Conservation (phyloP, 2,329 filamentous ascomycete genomes). For the Endocalyx cinctus region DNA sequence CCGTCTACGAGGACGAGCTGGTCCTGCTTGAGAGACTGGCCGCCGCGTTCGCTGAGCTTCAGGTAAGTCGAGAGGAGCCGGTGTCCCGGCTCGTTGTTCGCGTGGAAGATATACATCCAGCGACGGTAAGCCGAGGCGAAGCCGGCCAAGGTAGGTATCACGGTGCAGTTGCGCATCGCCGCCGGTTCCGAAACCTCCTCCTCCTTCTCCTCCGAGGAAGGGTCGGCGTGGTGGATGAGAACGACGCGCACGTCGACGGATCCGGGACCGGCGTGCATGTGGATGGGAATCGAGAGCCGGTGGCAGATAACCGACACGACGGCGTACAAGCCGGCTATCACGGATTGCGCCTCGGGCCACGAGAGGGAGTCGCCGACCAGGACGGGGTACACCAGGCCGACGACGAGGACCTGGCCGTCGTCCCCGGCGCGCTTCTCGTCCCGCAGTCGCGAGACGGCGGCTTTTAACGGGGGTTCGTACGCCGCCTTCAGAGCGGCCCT, state of each 20-base stretch:
- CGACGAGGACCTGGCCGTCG: conserved; percentile 34
- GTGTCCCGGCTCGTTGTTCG: conserved; percentile 61
- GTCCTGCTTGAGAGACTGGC: conserved; percentile 42
- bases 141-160: conserved; percentile 44
- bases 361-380: conserved; percentile 50
- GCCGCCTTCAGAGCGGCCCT: conserved; percentile 49
- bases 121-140: conserved; percentile 50
- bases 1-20: conserved; percentile 49
- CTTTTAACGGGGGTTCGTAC: conserved; percentile 55
- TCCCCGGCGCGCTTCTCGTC: conserved; percentile 21
- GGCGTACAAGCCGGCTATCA: conserved; percentile 74
- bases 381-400: conserved; percentile 60
- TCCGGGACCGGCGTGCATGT: conserved; percentile 52
- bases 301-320: conserved; percentile 70
- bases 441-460: conserved; percentile 47
- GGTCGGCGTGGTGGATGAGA: conserved; percentile 62
- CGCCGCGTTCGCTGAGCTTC: conserved; percentile 40
- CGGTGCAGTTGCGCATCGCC: conserved; percentile 40
- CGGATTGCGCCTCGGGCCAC: conserved; percentile 66
- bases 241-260: conserved; percentile 74
- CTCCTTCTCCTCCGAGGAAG: conserved; percentile 26
- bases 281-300: conserved; percentile 56
- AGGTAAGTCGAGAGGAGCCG: conserved; percentile 49
- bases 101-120: conserved; percentile 64
- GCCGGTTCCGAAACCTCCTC: conserved; percentile 28